Base-by-base conservation (phyloP, 2,329 filamentous ascomycete species). In the Xylaria sp. region DNA sequence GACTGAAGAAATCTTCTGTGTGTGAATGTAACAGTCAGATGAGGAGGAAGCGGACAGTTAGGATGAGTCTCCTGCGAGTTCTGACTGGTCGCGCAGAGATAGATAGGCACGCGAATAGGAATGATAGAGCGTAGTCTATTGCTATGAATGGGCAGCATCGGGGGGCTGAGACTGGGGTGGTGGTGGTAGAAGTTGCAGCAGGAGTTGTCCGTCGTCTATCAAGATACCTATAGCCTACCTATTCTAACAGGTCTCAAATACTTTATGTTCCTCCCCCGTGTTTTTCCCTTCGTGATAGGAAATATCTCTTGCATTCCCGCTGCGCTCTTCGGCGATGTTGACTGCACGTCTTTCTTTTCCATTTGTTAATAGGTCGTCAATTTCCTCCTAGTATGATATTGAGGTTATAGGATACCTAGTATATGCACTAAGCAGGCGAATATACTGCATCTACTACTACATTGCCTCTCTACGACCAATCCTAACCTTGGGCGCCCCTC, bases 271-370 rank as follows among this genome's bases (percentile, higher is more conserved):
- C n/a, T n/a, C n/a, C n/a, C n/a, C n/a, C 28, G 40, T 6, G 2
- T n/a, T 53, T 49, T 17, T 17, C 15, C 46, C 55, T 40, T 35
- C 28, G 66, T 64, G 63, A 65, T 62, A 63, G 61, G 57, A 17
- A 59, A 68, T n/a, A 11, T 33, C 17, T 28, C 31, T 50, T 45
- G 53, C 63, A 63, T 65, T 57, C 51, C 62, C 67, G 61, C 64
- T 63, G 63, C 59, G 65, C 60, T 38, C 47, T 54, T 50, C 33
- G 42, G 42, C 37, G 53, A 59, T 57, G 35, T 56, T 38, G 54
- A 49, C 56, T 59, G 58, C 53, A 37, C 50, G 57, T 54, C 54
- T n/a, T 42, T 28, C 38, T 46, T 31, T 42, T 52, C 55, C 17
- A 51, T 58, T 35, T n/a, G n/a, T n/a, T n/a, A n/a, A 43, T 21